A percentile compares a stretch with the other conserved stretches of the same genome.
phyloP scores from a whole-genome alignment of 306 rosid species.

The Crotalaria pallida region DNA sequence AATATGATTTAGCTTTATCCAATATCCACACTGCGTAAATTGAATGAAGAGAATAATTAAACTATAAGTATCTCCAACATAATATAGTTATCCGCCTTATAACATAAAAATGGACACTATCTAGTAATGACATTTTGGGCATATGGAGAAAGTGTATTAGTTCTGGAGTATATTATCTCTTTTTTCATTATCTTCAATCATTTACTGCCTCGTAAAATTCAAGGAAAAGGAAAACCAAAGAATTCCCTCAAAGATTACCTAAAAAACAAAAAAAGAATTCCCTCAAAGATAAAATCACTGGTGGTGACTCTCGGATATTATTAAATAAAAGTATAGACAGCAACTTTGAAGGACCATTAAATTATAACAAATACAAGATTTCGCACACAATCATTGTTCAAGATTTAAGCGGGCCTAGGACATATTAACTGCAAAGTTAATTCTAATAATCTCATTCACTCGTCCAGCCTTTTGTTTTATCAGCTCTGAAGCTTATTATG shows the following conservation, averaged over 20 bases:
- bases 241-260: neutral
- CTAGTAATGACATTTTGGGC: neutral
- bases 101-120: neutral
- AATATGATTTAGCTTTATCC: too few relatives aligned
- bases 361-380: neutral
- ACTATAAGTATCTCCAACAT: neutral
- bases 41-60: neutral
- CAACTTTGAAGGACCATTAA: neutral
- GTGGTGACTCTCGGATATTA: neutral
- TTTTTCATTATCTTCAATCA: neutral
- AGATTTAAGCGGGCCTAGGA: neutral
- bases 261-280: neutral
- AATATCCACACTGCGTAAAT: conserved; percentile 2
- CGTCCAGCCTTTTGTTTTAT: neutral
- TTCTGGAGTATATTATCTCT: neutral
- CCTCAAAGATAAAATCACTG: neutral
- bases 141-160: neutral
- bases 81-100: neutral
- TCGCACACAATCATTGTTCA: neutral
- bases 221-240: neutral
- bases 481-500: neutral
- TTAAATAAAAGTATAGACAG: neutral
- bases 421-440: neutral
- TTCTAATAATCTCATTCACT: neutral
- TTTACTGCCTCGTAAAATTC: neutral